Base-by-base conservation (phyloP, 192 early-diverging fungal species). In the Lobosporangium transversale region DNA sequence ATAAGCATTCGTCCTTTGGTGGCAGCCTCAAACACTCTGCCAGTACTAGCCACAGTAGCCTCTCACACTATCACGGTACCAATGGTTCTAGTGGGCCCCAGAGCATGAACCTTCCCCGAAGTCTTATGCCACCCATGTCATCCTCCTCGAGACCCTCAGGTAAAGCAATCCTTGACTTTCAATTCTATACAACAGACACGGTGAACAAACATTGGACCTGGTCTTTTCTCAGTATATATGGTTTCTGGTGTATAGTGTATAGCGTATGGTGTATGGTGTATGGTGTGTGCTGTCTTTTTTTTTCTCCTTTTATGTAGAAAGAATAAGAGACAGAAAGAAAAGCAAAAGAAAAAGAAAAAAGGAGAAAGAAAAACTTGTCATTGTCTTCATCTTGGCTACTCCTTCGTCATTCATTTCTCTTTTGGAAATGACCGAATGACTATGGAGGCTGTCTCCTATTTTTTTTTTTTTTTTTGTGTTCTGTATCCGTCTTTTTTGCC, bases 1-100 rank as follows among this genome's bases (percentile, higher is more conserved):
- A 47, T 58, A 68, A 68, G 31, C 51, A 60, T 51, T 60, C 58
- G 18, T 67, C 65, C 44, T 15, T 69, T n/a, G 40, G 49, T 17
- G 59, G 68, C 27, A 70, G 54, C 40, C 57, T 33, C 55, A 71
- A 63, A 27, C 54, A 57, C 29, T 52, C 69, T 15, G 57, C 69
- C 1, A 63, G 60, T 47, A 71, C 54, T 44, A 71, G 60, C 48
- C 62, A 57, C 40, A 55, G 60, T 40, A 62, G 59, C 43, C 53
- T 71, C 53, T 59, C 58, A 36, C 62, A 66, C 21, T 36, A 53
- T 30, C 23, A 44, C 24, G 62, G 44, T 44, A 56, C 32, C 20
- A 70, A 59, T 31, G 43, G 27, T 32, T 29, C 44, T n/a, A 62
- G n/a, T n/a, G n/a, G n/a, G n/a, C n/a, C n/a, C n/a, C n/a, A n/a